Evolutionary conservation across 2,329 filamentous ascomycete genomes (phyloP).

Genomic region (Zymoseptoria crescenta): DNA sequence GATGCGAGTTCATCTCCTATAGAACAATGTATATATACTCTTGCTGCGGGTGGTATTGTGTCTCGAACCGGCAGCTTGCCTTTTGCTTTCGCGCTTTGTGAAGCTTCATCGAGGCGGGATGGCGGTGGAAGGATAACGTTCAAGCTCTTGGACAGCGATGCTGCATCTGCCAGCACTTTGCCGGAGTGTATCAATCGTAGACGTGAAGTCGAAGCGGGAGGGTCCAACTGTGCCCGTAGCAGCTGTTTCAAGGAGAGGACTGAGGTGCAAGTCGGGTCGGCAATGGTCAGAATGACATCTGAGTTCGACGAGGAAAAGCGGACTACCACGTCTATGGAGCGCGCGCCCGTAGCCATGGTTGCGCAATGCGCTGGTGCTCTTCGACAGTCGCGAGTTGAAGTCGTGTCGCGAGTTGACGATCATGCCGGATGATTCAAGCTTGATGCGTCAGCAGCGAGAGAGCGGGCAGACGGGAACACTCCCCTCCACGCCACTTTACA

Average conservation of each 20-base stretch:
- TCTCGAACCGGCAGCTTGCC: conserved; percentile 57
- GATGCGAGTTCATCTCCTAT: conserved; percentile 66
- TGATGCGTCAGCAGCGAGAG: background rate
- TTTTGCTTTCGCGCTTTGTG: conserved; percentile 43
- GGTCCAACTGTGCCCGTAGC: conserved; percentile 64
- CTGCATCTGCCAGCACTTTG: conserved; percentile 69
- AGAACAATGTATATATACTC: conserved; percentile 88
- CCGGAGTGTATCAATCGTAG: conserved; percentile 87
- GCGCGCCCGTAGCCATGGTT: background rate
- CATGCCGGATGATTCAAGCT: background rate
- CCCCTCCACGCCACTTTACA: background rate
- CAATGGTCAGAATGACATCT: conserved; percentile 72
- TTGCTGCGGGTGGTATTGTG: conserved; percentile 31
- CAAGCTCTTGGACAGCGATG: conserved; percentile 61
- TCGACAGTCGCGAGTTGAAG: background rate
- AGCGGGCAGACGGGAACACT: background rate
- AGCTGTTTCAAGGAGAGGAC: conserved; percentile 72
- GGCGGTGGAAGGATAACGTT: conserved; percentile 51
- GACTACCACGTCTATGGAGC: conserved; percentile 63
- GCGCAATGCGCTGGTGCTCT: background rate
- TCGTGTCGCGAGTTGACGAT: background rate
- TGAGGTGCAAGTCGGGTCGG: conserved; percentile 59
- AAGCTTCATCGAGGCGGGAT: conserved; percentile 22
- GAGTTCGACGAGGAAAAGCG: conserved; percentile 82
- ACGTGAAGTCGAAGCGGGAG: conserved; percentile 55